These are phyloP conservation scores for Crithidia thermophila DNA, from an alignment of 208 protist genomes.

Conservation along the genomic window DNA sequence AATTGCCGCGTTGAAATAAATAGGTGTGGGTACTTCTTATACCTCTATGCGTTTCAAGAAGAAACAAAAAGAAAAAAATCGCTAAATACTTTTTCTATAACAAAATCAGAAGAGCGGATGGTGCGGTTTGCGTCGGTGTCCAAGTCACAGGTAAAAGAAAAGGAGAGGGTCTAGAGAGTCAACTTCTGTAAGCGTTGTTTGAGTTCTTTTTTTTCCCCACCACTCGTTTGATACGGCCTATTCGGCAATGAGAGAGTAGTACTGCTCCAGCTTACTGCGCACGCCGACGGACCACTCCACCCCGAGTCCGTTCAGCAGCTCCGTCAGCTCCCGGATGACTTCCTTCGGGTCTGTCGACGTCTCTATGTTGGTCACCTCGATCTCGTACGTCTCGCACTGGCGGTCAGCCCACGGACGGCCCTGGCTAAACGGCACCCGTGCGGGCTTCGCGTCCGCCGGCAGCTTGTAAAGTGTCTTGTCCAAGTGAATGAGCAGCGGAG, in stretches of 20 bases:
- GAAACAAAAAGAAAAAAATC: too few species aligned
- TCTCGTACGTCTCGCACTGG: conserved; percentile 55
- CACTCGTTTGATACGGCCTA: not conserved
- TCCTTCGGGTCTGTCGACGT: conserved; percentile 24
- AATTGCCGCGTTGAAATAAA: too few species aligned
- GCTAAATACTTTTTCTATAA: too few species aligned
- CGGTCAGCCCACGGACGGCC: conserved; percentile 20
- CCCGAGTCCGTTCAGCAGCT: conserved; percentile 39
- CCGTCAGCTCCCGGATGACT: conserved; percentile 48
- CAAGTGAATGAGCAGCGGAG: conserved; percentile 52
- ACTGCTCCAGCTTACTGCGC: conserved; percentile 75
- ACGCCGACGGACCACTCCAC: conserved; percentile 59
- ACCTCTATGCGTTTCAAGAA: too few species aligned
- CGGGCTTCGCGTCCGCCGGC: conserved; percentile 11
- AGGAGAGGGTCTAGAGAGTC: too few species aligned
- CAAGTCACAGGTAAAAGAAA: conserved; percentile 5
- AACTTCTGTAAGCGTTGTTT: conserved; percentile 1
- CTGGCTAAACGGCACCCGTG: conserved; percentile 27
- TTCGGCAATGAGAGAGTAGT: conserved; percentile 33
- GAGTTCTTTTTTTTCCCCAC: not conserved
- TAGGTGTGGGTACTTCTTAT: too few species aligned
- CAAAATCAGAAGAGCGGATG: conserved; percentile 3
- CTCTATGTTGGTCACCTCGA: conserved; percentile 60
- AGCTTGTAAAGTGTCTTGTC: conserved; percentile 60
- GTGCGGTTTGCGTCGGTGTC: not conserved